These are phyloP conservation scores for Fusarium sp. DNA, from an alignment of 2,329 filamentous ascomycete genomes.

Conservation along the genomic window DNA sequence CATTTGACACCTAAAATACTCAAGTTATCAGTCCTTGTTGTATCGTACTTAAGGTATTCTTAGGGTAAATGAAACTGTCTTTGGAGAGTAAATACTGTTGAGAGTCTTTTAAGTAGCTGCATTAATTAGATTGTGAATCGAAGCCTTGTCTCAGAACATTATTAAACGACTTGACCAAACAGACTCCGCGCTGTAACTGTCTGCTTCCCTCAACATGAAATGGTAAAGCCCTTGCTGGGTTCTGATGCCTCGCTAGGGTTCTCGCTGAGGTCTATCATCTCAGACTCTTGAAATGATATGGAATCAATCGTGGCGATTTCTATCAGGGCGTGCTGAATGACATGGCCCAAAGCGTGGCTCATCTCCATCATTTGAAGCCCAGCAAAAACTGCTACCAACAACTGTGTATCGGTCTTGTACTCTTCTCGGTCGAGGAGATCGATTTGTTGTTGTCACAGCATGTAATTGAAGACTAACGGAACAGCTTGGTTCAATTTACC, in stretches of 20 bases:
- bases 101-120: background rate
- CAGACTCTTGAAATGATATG: background rate
- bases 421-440: background rate
- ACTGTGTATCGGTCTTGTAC: background rate
- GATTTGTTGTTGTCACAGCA: background rate
- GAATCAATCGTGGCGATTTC: background rate
- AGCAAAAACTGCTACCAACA: background rate
- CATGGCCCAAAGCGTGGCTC: background rate
- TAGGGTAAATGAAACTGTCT: background rate
- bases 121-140: background rate
- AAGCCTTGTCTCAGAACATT: background rate
- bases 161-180: background rate
- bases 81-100: background rate
- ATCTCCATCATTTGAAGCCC: background rate
- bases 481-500: background rate
- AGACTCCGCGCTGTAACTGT: no score
- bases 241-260: no score
- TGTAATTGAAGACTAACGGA: background rate
- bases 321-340: background rate
- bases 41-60: background rate
- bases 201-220: background rate
- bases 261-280: background rate
- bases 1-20: background rate
- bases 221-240: background rate
- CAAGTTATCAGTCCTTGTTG: background rate